A percentile compares a stretch with the other conserved stretches of the same genome.
Evolutionary conservation across 1,284 basidiomycete genomes (phyloP).

Genomic region (Apiotrichum brassicae): DNA sequence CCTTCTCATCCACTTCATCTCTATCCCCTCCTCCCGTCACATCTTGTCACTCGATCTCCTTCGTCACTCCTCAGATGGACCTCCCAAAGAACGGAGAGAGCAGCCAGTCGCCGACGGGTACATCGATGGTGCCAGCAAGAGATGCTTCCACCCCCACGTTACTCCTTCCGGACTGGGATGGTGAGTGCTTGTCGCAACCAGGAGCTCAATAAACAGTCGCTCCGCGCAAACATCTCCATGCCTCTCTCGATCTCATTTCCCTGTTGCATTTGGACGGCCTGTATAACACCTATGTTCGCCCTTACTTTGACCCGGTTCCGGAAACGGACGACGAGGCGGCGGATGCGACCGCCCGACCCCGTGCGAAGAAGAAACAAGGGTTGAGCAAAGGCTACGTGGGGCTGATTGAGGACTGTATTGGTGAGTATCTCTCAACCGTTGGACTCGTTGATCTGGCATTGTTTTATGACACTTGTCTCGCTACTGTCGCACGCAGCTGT

Average conservation of each 20-base stretch:
- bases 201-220: constrained; percentile 15
- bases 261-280: constrained; percentile 35
- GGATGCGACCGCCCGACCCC: constrained; percentile 7
- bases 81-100: constrained; percentile 34
- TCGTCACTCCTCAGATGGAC: constrained; percentile 18
- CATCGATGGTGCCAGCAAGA: not conserved
- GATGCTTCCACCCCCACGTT: constrained; percentile 5
- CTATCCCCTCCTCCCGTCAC: too few species aligned
- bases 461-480: too few species aligned
- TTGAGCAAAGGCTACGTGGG: constrained; percentile 38
- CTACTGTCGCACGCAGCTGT: not conserved
- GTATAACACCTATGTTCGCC: constrained; percentile 39
- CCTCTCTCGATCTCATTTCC: constrained; percentile 38
- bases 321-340: constrained; percentile 21
- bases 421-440: too few species aligned
- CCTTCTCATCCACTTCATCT: too few species aligned
- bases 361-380: constrained; percentile 14
- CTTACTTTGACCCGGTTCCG: constrained; percentile 27
- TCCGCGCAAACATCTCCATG: constrained; percentile 31
- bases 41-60: not conserved
- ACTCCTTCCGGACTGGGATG: constrained; percentile 34
- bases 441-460: too few species aligned
- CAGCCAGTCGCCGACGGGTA: constrained; percentile 18
- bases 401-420: constrained; percentile 40
- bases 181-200: constrained; percentile 15